These are phyloP conservation scores for Mycotypha africana DNA, from an alignment of 371 early-diverging fungal genomes.

Conservation along the genomic window DNA sequence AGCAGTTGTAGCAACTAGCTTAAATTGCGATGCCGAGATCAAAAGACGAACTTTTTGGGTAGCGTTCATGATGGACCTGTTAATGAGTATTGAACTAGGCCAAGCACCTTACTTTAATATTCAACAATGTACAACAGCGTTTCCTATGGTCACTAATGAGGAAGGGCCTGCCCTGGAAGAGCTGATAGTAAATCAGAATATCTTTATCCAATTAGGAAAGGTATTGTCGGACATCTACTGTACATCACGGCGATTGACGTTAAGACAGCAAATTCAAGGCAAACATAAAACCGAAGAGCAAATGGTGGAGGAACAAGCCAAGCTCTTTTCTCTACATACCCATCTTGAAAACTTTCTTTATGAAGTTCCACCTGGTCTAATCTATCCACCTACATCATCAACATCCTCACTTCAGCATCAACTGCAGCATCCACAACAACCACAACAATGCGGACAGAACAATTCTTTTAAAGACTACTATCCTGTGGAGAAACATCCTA, in stretches of 20 bases:
- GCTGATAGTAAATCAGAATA: slow-evolving; percentile 30
- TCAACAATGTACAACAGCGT: slow-evolving; percentile 33
- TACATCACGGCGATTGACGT: slow-evolving; percentile 19
- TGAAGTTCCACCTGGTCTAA: slow-evolving; percentile 41
- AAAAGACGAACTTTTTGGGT: slow-evolving; percentile 42
- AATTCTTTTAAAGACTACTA: too few relatives aligned
- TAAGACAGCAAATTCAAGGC: slow-evolving; percentile 27
- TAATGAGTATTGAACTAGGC: slow-evolving; percentile 42
- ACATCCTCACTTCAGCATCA: too few relatives aligned
- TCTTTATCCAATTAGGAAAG: slow-evolving; percentile 30
- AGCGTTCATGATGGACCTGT: slow-evolving; percentile 32
- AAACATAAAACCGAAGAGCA: slow-evolving; percentile 18
- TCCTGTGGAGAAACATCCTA: slow-evolving; percentile 40
- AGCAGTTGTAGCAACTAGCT: too few relatives aligned
- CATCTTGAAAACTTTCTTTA: slow-evolving; percentile 41
- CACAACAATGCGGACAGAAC: slow-evolving; percentile 22
- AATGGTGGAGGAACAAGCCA: slow-evolving; percentile 33
- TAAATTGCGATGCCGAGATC: slow-evolving; percentile 28
- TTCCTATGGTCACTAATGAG: slow-evolving; percentile 32
- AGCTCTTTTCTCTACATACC: slow-evolving; percentile 35
- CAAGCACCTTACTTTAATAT: slow-evolving; percentile 23
- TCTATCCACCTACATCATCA: slow-evolving; percentile 33
- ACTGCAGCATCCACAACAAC: too few relatives aligned
- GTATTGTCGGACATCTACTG: slow-evolving; percentile 32
- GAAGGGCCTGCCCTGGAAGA: slow-evolving; percentile 37